Base-by-base conservation (phyloP, 768 basidiomycete species). In the Trametes coccinea region DNA sequence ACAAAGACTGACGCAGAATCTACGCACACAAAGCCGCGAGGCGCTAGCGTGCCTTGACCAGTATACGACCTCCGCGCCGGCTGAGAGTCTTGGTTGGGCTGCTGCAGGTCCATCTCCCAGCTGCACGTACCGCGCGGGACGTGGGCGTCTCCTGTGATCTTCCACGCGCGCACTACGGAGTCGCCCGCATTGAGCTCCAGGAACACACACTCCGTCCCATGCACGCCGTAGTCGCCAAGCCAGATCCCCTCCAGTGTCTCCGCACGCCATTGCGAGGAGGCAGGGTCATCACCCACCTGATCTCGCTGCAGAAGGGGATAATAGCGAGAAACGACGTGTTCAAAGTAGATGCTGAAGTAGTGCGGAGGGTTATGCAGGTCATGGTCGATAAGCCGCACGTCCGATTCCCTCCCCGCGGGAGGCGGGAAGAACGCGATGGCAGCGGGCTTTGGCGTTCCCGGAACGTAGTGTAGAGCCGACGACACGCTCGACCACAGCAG, bases 171-270 rank as follows among this genome's bases (percentile, higher is more conserved):
- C 9, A 71, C 30, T 11, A 40, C 48, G 5, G 46, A 7, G 17
- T 30, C 54, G 1, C 22, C 46, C 10, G 47, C 53, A 41, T 65
- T 56, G 48, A 63, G 45, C 40, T 61, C 57, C 14, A 71, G 29
- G 56, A 55, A 69, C 33, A 71, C 53, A 22, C 68, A 65, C 49
- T 71, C 66, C 14, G 68, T 71, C 14, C 65, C 62, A 44, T 69
- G 67, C 5, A 61, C 29, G 3, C 60, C 66, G 48, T 71, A 69
- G 39, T 66, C 53, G 14, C 70, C 70, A n/a, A 71, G 53, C 70
- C 70, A 71, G 8, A 71, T 31, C 1, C 70, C 70, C n/a, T 58
- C 67, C 16, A 71, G 56, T 13, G 43, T 56, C 17, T 40, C 37
- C 29, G 65, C 59, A 13, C 43, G 29, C 70, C 70, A 69, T 5